Evolutionary conservation across 768 basidiomycete genomes (phyloP), one percentile per base, ranked within the genome.

Genomic region (Suillus subalutaceus): DNA sequence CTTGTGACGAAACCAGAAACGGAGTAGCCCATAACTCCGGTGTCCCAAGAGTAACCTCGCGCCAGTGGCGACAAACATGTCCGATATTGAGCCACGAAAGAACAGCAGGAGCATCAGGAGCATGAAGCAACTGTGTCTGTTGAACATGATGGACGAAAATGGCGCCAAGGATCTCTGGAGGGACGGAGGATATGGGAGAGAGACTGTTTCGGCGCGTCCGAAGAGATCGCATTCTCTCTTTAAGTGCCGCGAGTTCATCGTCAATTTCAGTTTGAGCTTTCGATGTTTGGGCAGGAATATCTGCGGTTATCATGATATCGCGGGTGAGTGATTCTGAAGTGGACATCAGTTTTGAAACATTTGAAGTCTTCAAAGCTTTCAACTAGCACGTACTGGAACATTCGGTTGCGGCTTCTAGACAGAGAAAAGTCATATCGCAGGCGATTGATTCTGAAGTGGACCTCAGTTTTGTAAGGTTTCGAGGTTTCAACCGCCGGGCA

Each of bases 11-110:
- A 12, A 66, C 69, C 43, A 82, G 79, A 2, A 77, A 70, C 37
- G 79, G 72, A 55, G 70, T 71, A 23, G 77, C 73, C 83, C 83
- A 84, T 44, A 84, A 71, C n/a, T 60, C 66, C 8, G 82, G 81
- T 59, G 74, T 79, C 41, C 70, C 73, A 6, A 83, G 65, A 10
- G 81, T 80, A 1, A 83, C 78, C 0, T 75, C 66, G 37, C 83
- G 78, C 82, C 81, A 84, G 43, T 80, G 75, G 44, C 38, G 30
- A 56, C 63, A 69, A 23, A 68, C 66, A 41, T 68, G 53, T 15
- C 53, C 58, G 18, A 67, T 56, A 2, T 15, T 44, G 55, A 67
- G 55, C 66, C 66, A 67, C 26, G 61, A 32, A 38, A 64, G 57
- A 40, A 52, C 56, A 7, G n/a, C 30, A 16, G 23, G 41, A 43